Base-by-base conservation (phyloP, 2,329 filamentous ascomycete species). In the Pseudogymnoascus sp. region DNA sequence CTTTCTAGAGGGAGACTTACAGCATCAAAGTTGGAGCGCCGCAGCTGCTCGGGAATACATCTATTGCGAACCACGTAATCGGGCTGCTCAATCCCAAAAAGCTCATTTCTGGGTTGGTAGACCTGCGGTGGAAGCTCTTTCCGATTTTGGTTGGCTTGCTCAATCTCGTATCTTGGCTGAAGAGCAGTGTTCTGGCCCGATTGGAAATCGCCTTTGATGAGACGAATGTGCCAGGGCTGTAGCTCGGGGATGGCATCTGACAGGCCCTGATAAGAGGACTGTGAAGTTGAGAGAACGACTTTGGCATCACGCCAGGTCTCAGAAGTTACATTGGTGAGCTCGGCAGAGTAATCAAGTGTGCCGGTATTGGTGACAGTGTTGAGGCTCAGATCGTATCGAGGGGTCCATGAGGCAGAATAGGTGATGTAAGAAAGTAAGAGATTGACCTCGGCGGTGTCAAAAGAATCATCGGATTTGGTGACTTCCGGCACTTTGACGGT, bases 331-430 rank as follows among this genome's bases (percentile, higher is more conserved):
- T 84, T 79, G 21, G 75, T 78, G 33, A 81, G 76, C 58, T 85
- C 81, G 39, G 85, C 85, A 21, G 77, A 75, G 64, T 82, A 82
- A 17, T 77, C 72, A 42, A 82, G 71, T 4, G 69, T 59, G 2
- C 72, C 73, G 4, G 65, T 69, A 8, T 66, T 65, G 15, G 72
- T 70, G 38, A 69, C 64, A 3, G 73, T 74, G 59, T 73, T 71
- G 10, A 82, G 74, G n/a, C 70, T 75, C 35, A 81, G 68, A 63
- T 82, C 78, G 64, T 82, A 82, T 13, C 78, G 75, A 35, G 79
- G 77, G 8, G 69, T 69, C 79, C 79, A 82, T 1, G 68, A 76
- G 0, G 78, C 78, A 21, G 74, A 68, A 41, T 69, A 68, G 4
- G 70, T 72, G 61, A 72, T 69, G 61, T 72, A 72, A 10, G 68